Conservation (phyloP, 352 stramenopile genomes). For the Albugo laibachii region DNA sequence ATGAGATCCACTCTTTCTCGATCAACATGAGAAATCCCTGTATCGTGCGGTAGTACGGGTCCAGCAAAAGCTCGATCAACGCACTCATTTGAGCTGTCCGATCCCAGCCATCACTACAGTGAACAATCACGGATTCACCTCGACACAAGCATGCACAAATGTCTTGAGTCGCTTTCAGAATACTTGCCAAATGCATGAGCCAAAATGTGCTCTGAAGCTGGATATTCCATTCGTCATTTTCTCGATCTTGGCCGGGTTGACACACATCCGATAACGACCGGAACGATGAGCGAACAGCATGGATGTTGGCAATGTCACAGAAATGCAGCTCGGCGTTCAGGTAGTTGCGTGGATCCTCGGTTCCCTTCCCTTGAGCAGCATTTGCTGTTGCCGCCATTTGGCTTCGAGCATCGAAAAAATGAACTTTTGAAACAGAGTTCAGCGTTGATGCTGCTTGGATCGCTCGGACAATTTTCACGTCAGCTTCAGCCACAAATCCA, state of each 20-base stretch:
- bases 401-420: slow-evolving; percentile 71
- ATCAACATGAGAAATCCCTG: slow-evolving; percentile 90
- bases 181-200: slow-evolving; percentile 91
- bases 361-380: slow-evolving; percentile 72
- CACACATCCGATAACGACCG: slow-evolving; percentile 53
- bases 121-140: slow-evolving; percentile 90
- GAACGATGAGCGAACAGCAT: slow-evolving; percentile 87
- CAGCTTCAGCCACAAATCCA: slow-evolving; percentile 54
- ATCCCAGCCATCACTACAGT: slow-evolving; percentile 99
- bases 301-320: slow-evolving; percentile 98
- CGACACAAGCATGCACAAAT: slow-evolving; percentile 89
- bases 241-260: slow-evolving; percentile 55
- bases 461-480: slow-evolving; percentile 58
- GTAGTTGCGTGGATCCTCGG: slow-evolving; percentile 89
- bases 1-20: slow-evolving; percentile 98
- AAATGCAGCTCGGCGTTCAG: slow-evolving; percentile 90
- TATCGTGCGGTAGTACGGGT: slow-evolving; percentile 96
- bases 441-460: slow-evolving; percentile 43
- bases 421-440: slow-evolving; percentile 45
- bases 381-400: slow-evolving; percentile 76
- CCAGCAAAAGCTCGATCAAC: slow-evolving; percentile 92
- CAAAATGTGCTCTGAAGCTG: slow-evolving; percentile 93
- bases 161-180: slow-evolving; percentile 85
- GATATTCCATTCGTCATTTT: slow-evolving; percentile 57
- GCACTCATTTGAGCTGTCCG: slow-evolving; percentile 91